phyloP scores from a whole-genome alignment of 257 asterid species.

The Solanum chmielewskii region DNA sequence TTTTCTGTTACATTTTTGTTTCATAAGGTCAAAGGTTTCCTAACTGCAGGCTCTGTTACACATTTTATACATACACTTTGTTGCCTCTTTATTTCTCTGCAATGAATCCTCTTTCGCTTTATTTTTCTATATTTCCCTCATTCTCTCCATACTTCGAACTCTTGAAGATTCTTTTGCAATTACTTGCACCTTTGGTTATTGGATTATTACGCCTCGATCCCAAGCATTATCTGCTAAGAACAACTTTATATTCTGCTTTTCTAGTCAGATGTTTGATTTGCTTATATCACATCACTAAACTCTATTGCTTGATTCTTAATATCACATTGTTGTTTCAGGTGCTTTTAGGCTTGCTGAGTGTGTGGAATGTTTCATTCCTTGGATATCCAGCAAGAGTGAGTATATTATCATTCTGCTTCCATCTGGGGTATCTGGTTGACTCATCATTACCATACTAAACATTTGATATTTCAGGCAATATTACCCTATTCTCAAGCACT shows the following conservation, averaged over 20 bases:
- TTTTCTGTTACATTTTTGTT: neutral
- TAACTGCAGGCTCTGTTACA: neutral
- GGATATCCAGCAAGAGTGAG: conserved; percentile 97
- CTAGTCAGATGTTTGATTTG: neutral
- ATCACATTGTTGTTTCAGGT: conserved; percentile 42
- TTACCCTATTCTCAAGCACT: conserved; percentile 96
- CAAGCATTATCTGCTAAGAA: neutral
- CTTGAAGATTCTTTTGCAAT: neutral
- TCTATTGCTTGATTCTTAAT: neutral
- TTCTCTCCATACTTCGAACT: neutral
- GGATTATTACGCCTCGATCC: neutral
- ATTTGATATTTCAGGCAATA: conserved; percentile 58
- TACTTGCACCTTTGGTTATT: neutral
- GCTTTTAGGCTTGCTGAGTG: conserved; percentile 83
- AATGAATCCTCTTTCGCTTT: neutral
- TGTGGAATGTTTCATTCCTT: conserved; percentile 96
- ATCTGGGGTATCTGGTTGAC: neutral
- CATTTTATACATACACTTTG: neutral
- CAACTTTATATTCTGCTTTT: neutral
- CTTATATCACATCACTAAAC: neutral
- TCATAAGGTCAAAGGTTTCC: neutral
- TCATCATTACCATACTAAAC: neutral
- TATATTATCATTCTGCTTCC: conserved; percentile 4
- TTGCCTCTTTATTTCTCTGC: neutral
- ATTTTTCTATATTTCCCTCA: neutral